Base-by-base conservation (phyloP, 23 red algal species). In the Gracilaria domingensis region DNA sequence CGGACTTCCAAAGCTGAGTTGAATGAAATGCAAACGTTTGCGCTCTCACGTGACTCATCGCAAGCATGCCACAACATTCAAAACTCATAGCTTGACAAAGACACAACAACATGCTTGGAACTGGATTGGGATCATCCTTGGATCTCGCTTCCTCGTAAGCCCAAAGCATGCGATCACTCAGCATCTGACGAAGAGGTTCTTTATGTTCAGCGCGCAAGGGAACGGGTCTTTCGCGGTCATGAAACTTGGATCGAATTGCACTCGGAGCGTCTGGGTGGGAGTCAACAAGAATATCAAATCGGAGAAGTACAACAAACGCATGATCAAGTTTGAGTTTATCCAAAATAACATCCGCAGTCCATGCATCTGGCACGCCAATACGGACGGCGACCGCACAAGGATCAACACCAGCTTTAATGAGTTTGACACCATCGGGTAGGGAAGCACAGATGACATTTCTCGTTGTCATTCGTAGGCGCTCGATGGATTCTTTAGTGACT, bases 271-370 rank as follows among this genome's bases (percentile, higher is more conserved):
- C 89, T 58, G 89, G 79, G 71, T 92, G 79, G 16, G 62, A 40
- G 35, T 48, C 89, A 44, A 92, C 89, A 65, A 59, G 80, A 23
- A 92, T 61, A 37, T 38, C 35, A 59, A 92, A 79, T 37, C 89
- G 79, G 36, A 92, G 75, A 44, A 92, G 78, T n/a, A 73, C 51
- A 37, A 92, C 55, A 59, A 84, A 84, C 14, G 89, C 80, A 47
- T 74, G 55, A 34, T 92, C 80, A 38, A 76, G 25, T 56, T 74
- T 84, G 47, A 92, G 79, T 35, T 78, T 75, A 76, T 92, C 80
- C 36, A 92, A 61, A 84, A 92, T 76, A 57, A 92, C 58, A 75
- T 84, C 80, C 11, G 80, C 89, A 29, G 78, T 84, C 89, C 89
- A 92, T 11, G 65, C 65, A 62, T 69, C 79, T 11, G 64, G 64